Conservation (phyloP, 2,329 filamentous ascomycete species). For the Aspergillus novoparasiticus region DNA sequence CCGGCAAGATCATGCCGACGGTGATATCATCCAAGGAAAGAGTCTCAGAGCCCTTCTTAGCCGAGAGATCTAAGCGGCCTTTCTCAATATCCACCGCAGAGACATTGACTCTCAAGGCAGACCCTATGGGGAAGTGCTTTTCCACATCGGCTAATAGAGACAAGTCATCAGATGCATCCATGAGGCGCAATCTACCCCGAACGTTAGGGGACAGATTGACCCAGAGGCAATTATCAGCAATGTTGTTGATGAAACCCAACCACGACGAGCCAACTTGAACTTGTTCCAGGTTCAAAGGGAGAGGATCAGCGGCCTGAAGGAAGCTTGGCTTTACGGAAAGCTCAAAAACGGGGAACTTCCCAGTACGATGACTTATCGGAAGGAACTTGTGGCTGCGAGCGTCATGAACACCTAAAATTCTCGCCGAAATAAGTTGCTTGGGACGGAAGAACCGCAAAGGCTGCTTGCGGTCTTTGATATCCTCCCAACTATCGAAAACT, state of each 20-base stretch:
- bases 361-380: slow-evolving; percentile 81
- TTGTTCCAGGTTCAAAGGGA: slow-evolving; percentile 70
- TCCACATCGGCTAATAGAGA: slow-evolving; percentile 75
- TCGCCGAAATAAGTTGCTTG: slow-evolving; percentile 72
- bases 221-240: slow-evolving; percentile 79
- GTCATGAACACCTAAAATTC: slow-evolving; percentile 84
- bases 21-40: slow-evolving; percentile 73
- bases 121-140: slow-evolving; percentile 85
- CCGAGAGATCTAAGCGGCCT: slow-evolving; percentile 81
- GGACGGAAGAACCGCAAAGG: slow-evolving; percentile 75
- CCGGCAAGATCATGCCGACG: slow-evolving; percentile 78
- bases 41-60: slow-evolving; percentile 63
- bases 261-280: slow-evolving; percentile 71
- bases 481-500: slow-evolving; percentile 83
- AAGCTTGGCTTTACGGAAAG: slow-evolving; percentile 76
- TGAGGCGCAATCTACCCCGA: slow-evolving; percentile 76
- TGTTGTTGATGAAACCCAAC: slow-evolving; percentile 89
- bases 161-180: slow-evolving; percentile 86
- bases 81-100: slow-evolving; percentile 71
- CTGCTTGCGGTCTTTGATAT: slow-evolving; percentile 78
- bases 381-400: slow-evolving; percentile 88
- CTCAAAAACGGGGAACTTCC: slow-evolving; percentile 79
- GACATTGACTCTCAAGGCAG: slow-evolving; percentile 79
- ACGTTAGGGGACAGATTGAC: slow-evolving; percentile 87
- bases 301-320: slow-evolving; percentile 55